Evolutionary conservation across 768 basidiomycete genomes (phyloP), one percentile per base, ranked within the genome.

Genomic region (Macrocybe gigantea): DNA sequence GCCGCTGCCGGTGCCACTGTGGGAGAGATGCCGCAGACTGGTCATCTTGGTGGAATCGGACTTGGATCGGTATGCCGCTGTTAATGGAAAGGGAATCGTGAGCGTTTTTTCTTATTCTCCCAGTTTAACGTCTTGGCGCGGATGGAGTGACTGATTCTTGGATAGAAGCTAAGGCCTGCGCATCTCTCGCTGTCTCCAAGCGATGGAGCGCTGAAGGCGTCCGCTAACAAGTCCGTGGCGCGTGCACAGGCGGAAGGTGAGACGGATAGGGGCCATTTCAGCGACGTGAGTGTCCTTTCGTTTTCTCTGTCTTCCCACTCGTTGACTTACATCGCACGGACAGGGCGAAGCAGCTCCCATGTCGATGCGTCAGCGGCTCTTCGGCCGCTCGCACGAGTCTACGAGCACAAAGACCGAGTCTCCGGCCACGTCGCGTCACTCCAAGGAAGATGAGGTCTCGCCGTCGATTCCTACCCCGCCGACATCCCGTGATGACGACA

Each of bases 361-460:
- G 0, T 74, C 62, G 42, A 71, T 74, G 54, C 75, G 79, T 7
- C 70, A 77, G 6, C 72, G 74, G 10, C 55, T 87, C 5, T 88
- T 88, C 56, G 80, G 85, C n/a, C 78, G 76, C 7, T 80, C 82
- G 0, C 69, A 68, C n/a, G 73, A 74, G 38, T 75, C 75, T 5
- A 50, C 63, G 6, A 51, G 55, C 32, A 59, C 56, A 5, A 60
- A 56, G 31, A 46, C 50, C 13, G 61, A 61, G 35, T 61, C 64
- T 29, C 45, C 53, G 15, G 41, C 54, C 37, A 46, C 37, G 9
- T 57, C 57, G 32, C 47, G 55, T 5, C 52, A 56, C 42, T 60
- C 63, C 10, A 59, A 56, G 41, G 65, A 61, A 9, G 51, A 50
- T 7, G 48, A 48, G 7, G 44, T 54, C 1, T 49, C 53, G 1